Evolutionary conservation across 1,284 basidiomycete species (phyloP).

Genomic region (Naganishia albida): DNA sequence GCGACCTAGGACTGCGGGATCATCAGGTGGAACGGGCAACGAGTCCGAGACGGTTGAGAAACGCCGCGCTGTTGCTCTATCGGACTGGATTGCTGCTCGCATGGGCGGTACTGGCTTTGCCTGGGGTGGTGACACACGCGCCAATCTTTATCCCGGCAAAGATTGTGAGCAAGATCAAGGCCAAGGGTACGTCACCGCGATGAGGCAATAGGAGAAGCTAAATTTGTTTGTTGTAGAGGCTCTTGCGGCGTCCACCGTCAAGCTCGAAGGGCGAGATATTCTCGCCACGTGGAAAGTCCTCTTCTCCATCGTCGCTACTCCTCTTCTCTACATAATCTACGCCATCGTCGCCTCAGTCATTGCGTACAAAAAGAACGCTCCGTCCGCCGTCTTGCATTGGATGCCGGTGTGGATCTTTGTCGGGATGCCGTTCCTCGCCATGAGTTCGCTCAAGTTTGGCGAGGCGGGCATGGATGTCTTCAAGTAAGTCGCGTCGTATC

Average conservation of each 20-base stretch:
- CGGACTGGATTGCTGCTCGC: constrained; percentile 75
- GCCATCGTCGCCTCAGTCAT: constrained; percentile 76
- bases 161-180: constrained; percentile 82
- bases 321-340: constrained; percentile 82
- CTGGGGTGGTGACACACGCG: constrained; percentile 90
- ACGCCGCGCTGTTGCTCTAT: constrained; percentile 80
- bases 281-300: constrained; percentile 98
- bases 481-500: constrained; percentile 62
- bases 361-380: constrained; percentile 67
- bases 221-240: constrained; percentile 68
- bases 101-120: constrained; percentile 86
- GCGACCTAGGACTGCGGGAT: constrained; percentile 93
- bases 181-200: constrained; percentile 66
- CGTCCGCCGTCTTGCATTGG: constrained; percentile 65
- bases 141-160: constrained; percentile 95
- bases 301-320: constrained; percentile 87
- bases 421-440: constrained; percentile 83
- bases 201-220: not conserved
- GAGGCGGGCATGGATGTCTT: constrained; percentile 98
- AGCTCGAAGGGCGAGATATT: constrained; percentile 92
- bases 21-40: constrained; percentile 89
- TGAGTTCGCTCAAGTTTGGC: constrained; percentile 94
- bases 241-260: constrained; percentile 92
- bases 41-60: constrained; percentile 78
- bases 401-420: constrained; percentile 79